Percentiles rank a stretch among this genome's conserved stretches.
Evolutionary conservation across 2,329 filamentous ascomycete genomes (phyloP).

Genomic region (Colletotrichum spaethianum): DNA sequence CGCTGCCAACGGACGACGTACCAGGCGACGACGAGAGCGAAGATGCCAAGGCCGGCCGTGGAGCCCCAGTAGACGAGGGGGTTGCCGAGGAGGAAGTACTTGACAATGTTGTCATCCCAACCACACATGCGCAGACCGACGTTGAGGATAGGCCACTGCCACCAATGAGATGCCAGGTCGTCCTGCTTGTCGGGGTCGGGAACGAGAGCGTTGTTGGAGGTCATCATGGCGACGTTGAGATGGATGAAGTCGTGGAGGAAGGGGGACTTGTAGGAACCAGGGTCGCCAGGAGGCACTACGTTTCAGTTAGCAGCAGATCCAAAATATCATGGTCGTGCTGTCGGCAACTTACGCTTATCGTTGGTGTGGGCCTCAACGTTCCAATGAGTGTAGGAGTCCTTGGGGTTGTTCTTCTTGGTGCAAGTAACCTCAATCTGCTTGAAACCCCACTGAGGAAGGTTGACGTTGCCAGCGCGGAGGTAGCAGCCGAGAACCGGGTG

Average conservation of each 20-base stretch:
- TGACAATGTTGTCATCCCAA: conserved; percentile 95
- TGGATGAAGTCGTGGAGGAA: conserved; percentile 99
- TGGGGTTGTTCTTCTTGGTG: conserved; percentile 91
- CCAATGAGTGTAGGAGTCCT: conserved; percentile 97
- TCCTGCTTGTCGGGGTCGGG: conserved; percentile 99
- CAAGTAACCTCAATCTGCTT: conserved; percentile 99
- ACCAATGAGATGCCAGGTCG: conserved; percentile 95
- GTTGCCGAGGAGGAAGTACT: conserved; percentile 99
- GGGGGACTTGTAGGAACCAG: conserved; percentile 93
- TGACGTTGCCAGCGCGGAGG: conserved; percentile 93
- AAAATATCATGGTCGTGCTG: conserved; percentile 8
- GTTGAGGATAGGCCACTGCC: conserved; percentile 97
- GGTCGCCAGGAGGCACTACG: conserved; percentile 87
- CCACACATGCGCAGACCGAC: conserved; percentile 98
- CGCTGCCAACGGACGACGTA: conserved; percentile 97
- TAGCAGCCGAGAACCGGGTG: conserved; percentile 91
- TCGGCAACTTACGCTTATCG: conserved; percentile 81
- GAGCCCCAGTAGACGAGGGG: conserved; percentile 96
- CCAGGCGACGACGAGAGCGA: conserved; percentile 82
- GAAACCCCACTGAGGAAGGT: conserved; percentile 99
- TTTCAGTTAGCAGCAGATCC: conserved; percentile 49
- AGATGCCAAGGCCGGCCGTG: conserved; percentile 81
- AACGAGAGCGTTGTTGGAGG: conserved; percentile 97
- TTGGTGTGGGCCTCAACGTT: conserved; percentile 97
- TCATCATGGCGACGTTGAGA: conserved; percentile 99